Percentiles rank a stretch among this genome's conserved stretches.
Conservation (phyloP, 306 rosid genomes). For the Cicer yamashitae region DNA sequence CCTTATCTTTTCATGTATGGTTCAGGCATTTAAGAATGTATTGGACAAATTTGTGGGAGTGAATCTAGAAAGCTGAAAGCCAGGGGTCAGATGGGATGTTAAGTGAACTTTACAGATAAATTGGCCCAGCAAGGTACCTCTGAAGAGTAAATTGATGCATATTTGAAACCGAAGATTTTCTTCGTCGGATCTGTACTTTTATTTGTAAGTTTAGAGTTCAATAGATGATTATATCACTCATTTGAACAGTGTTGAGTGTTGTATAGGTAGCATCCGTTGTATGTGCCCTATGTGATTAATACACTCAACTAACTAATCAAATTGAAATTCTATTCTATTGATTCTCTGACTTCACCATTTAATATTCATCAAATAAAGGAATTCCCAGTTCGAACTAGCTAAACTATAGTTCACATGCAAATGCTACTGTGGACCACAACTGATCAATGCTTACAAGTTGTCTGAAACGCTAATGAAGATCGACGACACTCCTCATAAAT, state of each 20-base stretch:
- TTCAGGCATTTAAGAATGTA: slow-evolving; percentile 84
- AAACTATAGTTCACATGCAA: background rate
- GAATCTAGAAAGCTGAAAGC: slow-evolving; percentile 63
- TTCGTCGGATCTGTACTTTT: slow-evolving; percentile 48
- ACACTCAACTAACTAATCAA: background rate
- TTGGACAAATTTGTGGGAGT: slow-evolving; percentile 84
- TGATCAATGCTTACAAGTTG: too few relatives aligned
- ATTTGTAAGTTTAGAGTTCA: slow-evolving; percentile 48
- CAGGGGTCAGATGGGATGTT: slow-evolving; percentile 54
- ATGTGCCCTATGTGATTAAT: slow-evolving; percentile 26
- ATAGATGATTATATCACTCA: slow-evolving; percentile 43
- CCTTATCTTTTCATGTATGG: slow-evolving; percentile 26
- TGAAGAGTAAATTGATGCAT: slow-evolving; percentile 64
- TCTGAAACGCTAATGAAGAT: too few relatives aligned
- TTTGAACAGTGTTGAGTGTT: slow-evolving; percentile 46
- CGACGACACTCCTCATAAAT: too few relatives aligned
- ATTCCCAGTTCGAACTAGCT: background rate
- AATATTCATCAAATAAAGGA: background rate
- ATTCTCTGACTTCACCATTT: slow-evolving; percentile 18
- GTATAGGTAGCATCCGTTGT: slow-evolving; percentile 38
- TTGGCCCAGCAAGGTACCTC: slow-evolving; percentile 58
- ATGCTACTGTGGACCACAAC: too few relatives aligned
- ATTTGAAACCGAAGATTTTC: slow-evolving; percentile 54
- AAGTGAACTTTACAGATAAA: slow-evolving; percentile 49
- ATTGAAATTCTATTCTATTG: slow-evolving; percentile 10